Conservation (phyloP, 1,284 basidiomycete species). For the Stereum hirsutum region DNA sequence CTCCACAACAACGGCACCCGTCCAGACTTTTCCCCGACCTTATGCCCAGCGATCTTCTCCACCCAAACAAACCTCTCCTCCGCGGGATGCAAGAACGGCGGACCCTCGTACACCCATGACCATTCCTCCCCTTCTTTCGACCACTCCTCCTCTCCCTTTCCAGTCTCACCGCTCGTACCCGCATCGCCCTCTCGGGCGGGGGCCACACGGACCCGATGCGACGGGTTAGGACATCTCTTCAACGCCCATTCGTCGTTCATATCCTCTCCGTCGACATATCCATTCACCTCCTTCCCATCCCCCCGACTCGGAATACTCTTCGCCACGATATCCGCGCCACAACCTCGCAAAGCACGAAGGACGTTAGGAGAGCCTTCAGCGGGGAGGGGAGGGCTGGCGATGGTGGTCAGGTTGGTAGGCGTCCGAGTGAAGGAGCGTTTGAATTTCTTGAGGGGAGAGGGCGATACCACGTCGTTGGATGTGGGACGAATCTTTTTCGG, state of each 20-base stretch:
- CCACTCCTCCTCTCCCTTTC: slow-evolving; percentile 1
- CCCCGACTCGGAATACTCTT: slow-evolving; percentile 5
- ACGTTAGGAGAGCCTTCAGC: no score
- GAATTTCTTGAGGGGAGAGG: background rate
- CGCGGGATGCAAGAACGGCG: slow-evolving; percentile 41
- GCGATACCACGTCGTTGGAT: slow-evolving; percentile 2
- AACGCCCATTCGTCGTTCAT: no score
- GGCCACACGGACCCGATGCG: no score
- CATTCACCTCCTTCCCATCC: background rate
- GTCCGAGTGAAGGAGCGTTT: slow-evolving; percentile 6
- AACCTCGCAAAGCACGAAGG: no score
- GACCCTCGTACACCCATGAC: slow-evolving; percentile 11
- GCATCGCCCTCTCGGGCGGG: no score
- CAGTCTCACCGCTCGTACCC: background rate
- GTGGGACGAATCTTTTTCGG: background rate
- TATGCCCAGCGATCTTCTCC: slow-evolving; percentile 37
- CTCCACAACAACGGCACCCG: slow-evolving; percentile 60
- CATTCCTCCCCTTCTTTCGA: slow-evolving; percentile 9
- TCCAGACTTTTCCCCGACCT: slow-evolving; percentile 27
- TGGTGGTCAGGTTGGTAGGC: slow-evolving; percentile 9
- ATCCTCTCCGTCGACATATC: background rate
- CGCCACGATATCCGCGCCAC: no score
- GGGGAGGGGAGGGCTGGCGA: no score
- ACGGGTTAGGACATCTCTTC: no score
- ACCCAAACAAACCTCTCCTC: slow-evolving; percentile 66